Evolutionary conservation across 164 flowering plant genomes (phyloP).

Genomic region (Stephania cephalantha): DNA sequence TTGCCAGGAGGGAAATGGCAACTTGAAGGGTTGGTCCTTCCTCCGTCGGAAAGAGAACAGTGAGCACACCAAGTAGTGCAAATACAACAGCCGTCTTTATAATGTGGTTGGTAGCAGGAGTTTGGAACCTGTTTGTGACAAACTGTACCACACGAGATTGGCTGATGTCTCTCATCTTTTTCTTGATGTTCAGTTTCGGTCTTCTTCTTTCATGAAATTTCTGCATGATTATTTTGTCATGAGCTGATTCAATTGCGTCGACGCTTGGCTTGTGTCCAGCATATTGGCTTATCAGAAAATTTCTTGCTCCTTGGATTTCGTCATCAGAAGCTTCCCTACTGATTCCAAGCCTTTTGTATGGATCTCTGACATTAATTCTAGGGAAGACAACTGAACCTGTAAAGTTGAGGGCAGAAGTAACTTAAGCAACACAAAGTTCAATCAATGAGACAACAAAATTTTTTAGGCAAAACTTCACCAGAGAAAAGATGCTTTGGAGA

Average conservation of each 20-base stretch:
- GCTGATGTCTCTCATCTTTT: slow-evolving; percentile 67
- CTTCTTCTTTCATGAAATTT: slow-evolving; percentile 77
- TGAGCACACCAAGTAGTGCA: slow-evolving; percentile 66
- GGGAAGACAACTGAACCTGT: slow-evolving; percentile 60
- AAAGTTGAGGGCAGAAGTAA: slow-evolving; percentile 7
- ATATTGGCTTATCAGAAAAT: slow-evolving; percentile 69
- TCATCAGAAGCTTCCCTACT: slow-evolving; percentile 90
- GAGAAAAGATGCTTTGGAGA: background rate
- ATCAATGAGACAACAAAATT: background rate
- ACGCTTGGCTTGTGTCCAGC: slow-evolving; percentile 84
- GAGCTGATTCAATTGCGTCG: slow-evolving; percentile 95
- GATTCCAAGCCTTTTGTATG: slow-evolving; percentile 92
- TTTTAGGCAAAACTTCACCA: background rate
- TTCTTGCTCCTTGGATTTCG: slow-evolving; percentile 93
- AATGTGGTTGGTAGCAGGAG: slow-evolving; percentile 63
- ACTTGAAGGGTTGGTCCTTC: slow-evolving; percentile 98
- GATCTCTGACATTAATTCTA: slow-evolving; percentile 70
- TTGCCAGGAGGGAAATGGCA: slow-evolving; percentile 63
- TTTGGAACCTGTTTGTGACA: slow-evolving; percentile 61
- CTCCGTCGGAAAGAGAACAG: slow-evolving; percentile 86
- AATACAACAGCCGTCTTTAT: slow-evolving; percentile 61
- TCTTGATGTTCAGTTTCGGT: slow-evolving; percentile 77
- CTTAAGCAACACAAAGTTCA: background rate
- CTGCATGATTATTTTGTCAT: slow-evolving; percentile 96
- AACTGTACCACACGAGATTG: slow-evolving; percentile 63